Evolutionary conservation across 306 rosid genomes (phyloP).

Genomic region (Prunus fruticosa): DNA sequence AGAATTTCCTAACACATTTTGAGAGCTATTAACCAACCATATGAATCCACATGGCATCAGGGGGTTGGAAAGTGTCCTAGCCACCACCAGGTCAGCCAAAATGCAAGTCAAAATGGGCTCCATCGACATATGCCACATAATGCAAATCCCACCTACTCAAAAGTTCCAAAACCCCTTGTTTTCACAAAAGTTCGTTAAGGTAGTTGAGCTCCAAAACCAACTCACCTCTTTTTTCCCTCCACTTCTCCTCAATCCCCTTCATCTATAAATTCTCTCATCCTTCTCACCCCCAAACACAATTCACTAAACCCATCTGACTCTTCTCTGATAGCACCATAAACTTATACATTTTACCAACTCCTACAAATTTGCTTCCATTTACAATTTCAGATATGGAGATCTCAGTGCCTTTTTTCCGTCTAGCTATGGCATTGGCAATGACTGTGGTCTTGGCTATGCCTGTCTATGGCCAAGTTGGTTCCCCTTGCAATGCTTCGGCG

Average conservation of each 20-base stretch:
- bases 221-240: constrained; percentile 27
- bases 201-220: constrained; percentile 83
- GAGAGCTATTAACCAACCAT: not conserved
- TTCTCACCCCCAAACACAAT: constrained; percentile 22
- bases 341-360: not conserved
- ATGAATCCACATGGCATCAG: constrained; percentile 19
- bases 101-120: constrained; percentile 19
- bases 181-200: constrained; percentile 40
- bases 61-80: constrained; percentile 13
- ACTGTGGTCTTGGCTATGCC: constrained; percentile 36
- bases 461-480: constrained; percentile 37
- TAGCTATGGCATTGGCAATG: constrained; percentile 27
- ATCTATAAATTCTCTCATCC: constrained; percentile 50
- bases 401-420: not conserved
- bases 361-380: not conserved
- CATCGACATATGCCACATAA: constrained; percentile 18
- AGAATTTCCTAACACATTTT: not conserved
- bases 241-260: not conserved
- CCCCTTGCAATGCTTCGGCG: constrained; percentile 56
- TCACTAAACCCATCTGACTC: not conserved
- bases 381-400: constrained; percentile 28
- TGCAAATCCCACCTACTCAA: constrained; percentile 26
- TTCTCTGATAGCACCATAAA: not conserved
- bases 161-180: constrained; percentile 8
- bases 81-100: constrained; percentile 7